These are phyloP conservation scores for Leucocoprinus leucothites DNA, from an alignment of 768 basidiomycete species.

Conservation along the genomic window DNA sequence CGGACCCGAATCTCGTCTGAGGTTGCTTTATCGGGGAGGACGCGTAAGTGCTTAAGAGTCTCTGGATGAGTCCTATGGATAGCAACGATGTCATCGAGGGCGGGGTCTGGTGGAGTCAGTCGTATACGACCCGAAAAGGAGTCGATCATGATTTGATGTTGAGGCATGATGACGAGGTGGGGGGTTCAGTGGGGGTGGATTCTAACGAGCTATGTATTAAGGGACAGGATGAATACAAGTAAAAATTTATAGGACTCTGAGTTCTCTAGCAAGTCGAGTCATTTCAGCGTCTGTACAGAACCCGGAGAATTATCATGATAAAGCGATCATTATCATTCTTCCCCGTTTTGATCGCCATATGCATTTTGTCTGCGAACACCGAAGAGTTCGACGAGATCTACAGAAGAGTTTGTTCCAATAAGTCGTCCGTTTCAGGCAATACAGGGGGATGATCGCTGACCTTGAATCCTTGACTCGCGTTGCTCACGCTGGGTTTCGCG, in stretches of 20 bases:
- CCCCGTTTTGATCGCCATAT: not conserved
- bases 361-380: constrained; percentile 22
- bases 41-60: constrained; percentile 33
- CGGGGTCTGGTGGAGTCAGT: constrained; percentile 30
- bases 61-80: constrained; percentile 36
- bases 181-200: not conserved
- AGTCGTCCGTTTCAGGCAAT: not conserved
- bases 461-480: constrained; percentile 80
- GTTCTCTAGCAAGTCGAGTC: not conserved
- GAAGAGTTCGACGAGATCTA: constrained; percentile 58
- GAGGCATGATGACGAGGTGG: constrained; percentile 11
- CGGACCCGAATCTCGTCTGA: constrained; percentile 31
- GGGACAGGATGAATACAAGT: not conserved
- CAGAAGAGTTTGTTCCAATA: not conserved
- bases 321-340: not conserved
- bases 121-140: constrained; percentile 32
- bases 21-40: constrained; percentile 33
- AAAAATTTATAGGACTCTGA: not conserved
- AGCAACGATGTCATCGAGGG: constrained; percentile 33
- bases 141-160: constrained; percentile 23
- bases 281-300: too few species aligned
- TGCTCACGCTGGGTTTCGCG: constrained; percentile 74
- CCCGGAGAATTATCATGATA: too few species aligned
- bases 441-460: constrained; percentile 29
- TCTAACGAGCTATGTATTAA: too few species aligned